Conservation (phyloP, 2,329 filamentous ascomycete species). For the Phialophora expanda region DNA sequence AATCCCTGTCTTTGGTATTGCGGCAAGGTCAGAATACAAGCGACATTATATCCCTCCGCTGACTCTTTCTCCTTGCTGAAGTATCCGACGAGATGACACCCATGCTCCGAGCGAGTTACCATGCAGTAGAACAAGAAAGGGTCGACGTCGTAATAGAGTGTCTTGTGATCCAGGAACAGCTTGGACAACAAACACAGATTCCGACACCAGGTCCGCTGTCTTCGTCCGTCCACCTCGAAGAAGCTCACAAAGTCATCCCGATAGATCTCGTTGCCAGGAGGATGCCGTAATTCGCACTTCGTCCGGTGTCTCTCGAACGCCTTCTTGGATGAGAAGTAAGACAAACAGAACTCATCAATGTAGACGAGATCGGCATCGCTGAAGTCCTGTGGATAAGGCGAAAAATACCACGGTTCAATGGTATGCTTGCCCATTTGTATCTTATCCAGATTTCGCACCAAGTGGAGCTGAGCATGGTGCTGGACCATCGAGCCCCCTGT, state of each 20-base stretch:
- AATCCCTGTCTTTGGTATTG: constrained; percentile 97
- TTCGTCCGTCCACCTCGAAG: constrained; percentile 95
- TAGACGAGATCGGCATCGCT: constrained; percentile 87
- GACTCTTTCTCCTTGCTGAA: constrained; percentile 99
- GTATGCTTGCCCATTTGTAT: constrained; percentile 93
- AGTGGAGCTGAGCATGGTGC: constrained; percentile 93
- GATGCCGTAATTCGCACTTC: constrained; percentile 90
- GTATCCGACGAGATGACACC: constrained; percentile 97
- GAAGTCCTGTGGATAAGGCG: constrained; percentile 89
- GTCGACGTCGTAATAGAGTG: constrained; percentile 80
- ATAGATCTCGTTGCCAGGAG: constrained; percentile 97
- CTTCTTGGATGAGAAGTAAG: constrained; percentile 82
- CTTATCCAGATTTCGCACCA: constrained; percentile 91
- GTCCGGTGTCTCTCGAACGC: constrained; percentile 82
- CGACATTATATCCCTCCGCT: constrained; percentile 95
- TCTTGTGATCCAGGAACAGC: constrained; percentile 97
- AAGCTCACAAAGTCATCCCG: constrained; percentile 88
- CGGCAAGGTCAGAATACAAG: constrained; percentile 93
- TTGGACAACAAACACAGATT: constrained; percentile 96
- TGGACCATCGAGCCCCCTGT: constrained; percentile 98
- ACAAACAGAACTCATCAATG: constrained; percentile 96
- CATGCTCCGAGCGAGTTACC: constrained; percentile 89
- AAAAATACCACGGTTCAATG: constrained; percentile 98
- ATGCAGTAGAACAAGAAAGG: constrained; percentile 95
- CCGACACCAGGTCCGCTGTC: constrained; percentile 98